Conservation (phyloP, 306 rosid species). For the Sphenostylis stenocarpa region DNA sequence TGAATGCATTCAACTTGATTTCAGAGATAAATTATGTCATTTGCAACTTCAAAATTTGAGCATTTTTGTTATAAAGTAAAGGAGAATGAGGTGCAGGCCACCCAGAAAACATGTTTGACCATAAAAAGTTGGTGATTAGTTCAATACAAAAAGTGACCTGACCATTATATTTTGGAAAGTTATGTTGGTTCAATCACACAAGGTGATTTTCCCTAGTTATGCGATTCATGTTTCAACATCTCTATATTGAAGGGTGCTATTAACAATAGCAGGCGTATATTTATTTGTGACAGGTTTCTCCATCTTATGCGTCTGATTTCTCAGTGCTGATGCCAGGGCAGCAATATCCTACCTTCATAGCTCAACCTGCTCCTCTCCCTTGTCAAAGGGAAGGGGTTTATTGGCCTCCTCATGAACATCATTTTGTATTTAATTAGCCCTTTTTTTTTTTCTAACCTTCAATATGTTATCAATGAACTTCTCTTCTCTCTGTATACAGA, state of each 20-base stretch:
- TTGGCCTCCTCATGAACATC: slow-evolving; percentile 79
- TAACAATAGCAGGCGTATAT: neutral
- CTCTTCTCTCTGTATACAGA: slow-evolving; percentile 14
- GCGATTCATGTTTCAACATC: neutral
- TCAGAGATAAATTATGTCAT: neutral
- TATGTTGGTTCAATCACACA: neutral
- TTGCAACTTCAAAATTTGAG: neutral
- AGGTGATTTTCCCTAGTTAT: neutral
- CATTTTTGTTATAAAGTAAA: neutral
- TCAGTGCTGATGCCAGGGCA: slow-evolving; percentile 95
- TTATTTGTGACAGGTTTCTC: slow-evolving; percentile 48
- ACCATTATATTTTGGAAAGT: neutral
- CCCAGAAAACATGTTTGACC: neutral
- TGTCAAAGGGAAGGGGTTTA: slow-evolving; percentile 65
- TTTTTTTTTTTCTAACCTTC: neutral
- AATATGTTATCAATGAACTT: slow-evolving; percentile 14
- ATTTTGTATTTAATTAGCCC: slow-evolving; percentile 50
- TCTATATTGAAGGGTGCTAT: neutral
- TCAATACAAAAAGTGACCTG: neutral
- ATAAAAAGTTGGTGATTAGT: neutral
- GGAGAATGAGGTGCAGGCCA: neutral
- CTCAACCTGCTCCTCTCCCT: slow-evolving; percentile 89
- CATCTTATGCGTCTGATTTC: slow-evolving; percentile 60
- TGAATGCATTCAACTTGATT: neutral
- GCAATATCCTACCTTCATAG: slow-evolving; percentile 76